Percentiles rank a stretch among this genome's conserved stretches.
Conservation (phyloP, 768 basidiomycete genomes). For the Mycena pura region DNA sequence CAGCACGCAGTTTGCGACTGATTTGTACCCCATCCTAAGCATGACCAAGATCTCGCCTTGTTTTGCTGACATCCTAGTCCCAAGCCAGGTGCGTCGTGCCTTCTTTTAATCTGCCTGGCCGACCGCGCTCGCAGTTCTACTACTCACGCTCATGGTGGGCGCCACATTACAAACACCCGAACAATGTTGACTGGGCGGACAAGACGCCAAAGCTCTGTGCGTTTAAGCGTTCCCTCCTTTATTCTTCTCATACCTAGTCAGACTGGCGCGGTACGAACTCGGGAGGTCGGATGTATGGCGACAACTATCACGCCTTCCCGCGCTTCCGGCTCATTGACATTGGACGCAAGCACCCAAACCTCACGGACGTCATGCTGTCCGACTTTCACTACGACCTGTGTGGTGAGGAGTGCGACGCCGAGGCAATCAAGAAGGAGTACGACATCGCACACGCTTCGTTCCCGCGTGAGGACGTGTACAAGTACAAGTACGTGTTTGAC, state of each 20-base stretch:
- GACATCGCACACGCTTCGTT: neutral
- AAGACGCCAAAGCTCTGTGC: constrained; percentile 10
- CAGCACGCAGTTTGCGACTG: constrained; percentile 26
- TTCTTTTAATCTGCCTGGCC: neutral
- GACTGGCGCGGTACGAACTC: constrained; percentile 23
- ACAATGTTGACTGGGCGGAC: constrained; percentile 19
- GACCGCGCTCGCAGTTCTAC: constrained; percentile 11
- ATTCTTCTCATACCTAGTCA: neutral
- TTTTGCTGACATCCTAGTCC: constrained; percentile 29
- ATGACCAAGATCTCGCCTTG: constrained; percentile 27
- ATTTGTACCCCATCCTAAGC: constrained; percentile 26
- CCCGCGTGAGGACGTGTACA: constrained; percentile 24
- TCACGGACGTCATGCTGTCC: constrained; percentile 20
- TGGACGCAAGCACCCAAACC: constrained; percentile 12
- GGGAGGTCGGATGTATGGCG: constrained; percentile 13
- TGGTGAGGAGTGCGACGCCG: constrained; percentile 17
- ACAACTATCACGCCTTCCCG: constrained; percentile 23
- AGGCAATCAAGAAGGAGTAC: constrained; percentile 15
- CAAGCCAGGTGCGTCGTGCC: constrained; percentile 16
- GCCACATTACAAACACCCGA: constrained; percentile 12
- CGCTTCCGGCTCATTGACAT: constrained; percentile 22
- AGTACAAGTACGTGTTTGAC: constrained; percentile 25
- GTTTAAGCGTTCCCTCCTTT: neutral
- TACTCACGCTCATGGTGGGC: constrained; percentile 21
- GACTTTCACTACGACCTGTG: constrained; percentile 20